These are phyloP conservation scores for Fusarium papillatum DNA, from an alignment of 2,329 filamentous ascomycete genomes.

Conservation along the genomic window DNA sequence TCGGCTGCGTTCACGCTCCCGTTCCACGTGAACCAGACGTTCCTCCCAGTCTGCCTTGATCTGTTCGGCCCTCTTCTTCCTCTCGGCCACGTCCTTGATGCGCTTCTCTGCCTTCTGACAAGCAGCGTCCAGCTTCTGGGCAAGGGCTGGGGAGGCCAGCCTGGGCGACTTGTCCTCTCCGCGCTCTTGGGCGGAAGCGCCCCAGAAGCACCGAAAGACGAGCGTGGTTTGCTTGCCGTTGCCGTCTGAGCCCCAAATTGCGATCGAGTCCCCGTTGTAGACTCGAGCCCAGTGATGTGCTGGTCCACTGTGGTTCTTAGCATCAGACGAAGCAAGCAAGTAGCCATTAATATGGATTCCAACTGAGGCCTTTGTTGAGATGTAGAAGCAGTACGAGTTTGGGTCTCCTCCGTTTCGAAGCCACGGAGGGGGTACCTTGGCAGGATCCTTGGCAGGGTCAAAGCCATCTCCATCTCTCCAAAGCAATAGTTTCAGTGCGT, in stretches of 20 bases:
- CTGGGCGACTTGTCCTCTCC: slow-evolving; percentile 43
- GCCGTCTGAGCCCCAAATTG: slow-evolving; percentile 72
- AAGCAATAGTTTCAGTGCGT: slow-evolving; percentile 83
- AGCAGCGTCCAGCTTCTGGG: slow-evolving; percentile 62
- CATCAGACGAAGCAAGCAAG: slow-evolving; percentile 69
- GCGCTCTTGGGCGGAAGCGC: slow-evolving; percentile 63
- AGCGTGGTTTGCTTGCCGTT: slow-evolving; percentile 59
- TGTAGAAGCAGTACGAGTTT: slow-evolving; percentile 76
- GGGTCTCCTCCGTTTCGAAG: slow-evolving; percentile 51
- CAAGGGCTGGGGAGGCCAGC: slow-evolving; percentile 54
- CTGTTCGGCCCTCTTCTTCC: slow-evolving; percentile 56
- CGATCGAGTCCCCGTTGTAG: slow-evolving; percentile 82
- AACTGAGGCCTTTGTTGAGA: slow-evolving; percentile 83
- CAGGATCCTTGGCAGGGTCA: slow-evolving; percentile 67
- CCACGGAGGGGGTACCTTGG: slow-evolving; percentile 67
- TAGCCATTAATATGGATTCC: slow-evolving; percentile 85
- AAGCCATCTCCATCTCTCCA: slow-evolving; percentile 77
- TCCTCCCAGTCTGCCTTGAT: slow-evolving; percentile 60
- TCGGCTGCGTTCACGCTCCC: slow-evolving; percentile 63
- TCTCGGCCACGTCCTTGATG: slow-evolving; percentile 55
- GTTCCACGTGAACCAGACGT: slow-evolving; percentile 56
- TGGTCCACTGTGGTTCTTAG: slow-evolving; percentile 65
- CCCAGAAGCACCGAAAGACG: slow-evolving; percentile 68
- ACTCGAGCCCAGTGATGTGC: slow-evolving; percentile 77
- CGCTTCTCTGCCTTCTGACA: slow-evolving; percentile 61